Evolutionary conservation across 352 stramenopile genomes (phyloP).

Genomic region (Pythium oligandrum): DNA sequence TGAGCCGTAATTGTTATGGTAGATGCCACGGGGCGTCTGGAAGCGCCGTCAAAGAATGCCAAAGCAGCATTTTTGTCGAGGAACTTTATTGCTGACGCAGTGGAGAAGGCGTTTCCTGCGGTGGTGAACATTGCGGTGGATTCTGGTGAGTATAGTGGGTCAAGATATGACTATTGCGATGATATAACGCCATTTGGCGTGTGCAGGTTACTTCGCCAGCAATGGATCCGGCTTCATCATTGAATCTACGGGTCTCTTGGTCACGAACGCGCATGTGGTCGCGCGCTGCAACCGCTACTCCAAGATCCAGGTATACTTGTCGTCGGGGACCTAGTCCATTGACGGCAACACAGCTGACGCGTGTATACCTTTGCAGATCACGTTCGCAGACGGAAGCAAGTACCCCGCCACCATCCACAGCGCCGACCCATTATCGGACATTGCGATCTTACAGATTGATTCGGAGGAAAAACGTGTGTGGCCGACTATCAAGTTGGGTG

Average conservation of each 20-base stretch:
- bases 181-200: too few relatives aligned
- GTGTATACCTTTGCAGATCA: constrained; percentile 35
- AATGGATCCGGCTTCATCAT: constrained; percentile 94
- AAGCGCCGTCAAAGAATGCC: constrained; percentile 6
- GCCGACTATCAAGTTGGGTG: constrained; percentile 68
- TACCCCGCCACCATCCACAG: constrained; percentile 75
- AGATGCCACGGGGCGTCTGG: constrained; percentile 1
- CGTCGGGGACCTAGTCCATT: too few relatives aligned
- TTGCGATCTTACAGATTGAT: constrained; percentile 88
- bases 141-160: constrained; percentile 23
- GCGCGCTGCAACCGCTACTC: constrained; percentile 75
- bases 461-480: constrained; percentile 45
- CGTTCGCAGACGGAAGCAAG: constrained; percentile 79
- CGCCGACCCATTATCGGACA: constrained; percentile 85
- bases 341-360: neutral
- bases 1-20: neutral
- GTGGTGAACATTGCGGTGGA: constrained; percentile 88
- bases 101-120: constrained; percentile 82
- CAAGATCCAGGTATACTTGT: constrained; percentile 55
- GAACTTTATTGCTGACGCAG: constrained; percentile 88
- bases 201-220: constrained; percentile 54
- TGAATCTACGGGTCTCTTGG: constrained; percentile 74
- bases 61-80: constrained; percentile 34
- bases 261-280: constrained; percentile 93
- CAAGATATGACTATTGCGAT: neutral